phyloP scores from a whole-genome alignment of 169 alveolate species.

The Plasmodium malariae region DNA sequence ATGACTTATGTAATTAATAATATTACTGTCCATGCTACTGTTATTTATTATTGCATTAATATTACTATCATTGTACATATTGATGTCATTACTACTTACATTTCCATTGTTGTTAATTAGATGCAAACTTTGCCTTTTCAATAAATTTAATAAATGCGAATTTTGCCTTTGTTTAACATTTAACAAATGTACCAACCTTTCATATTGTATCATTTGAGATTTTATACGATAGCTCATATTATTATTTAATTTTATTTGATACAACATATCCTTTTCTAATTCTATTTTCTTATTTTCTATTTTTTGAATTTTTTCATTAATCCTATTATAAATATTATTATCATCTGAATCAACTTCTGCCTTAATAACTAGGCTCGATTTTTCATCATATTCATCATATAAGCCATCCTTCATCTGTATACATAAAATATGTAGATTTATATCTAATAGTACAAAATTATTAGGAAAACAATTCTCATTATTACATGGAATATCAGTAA shows the following conservation, averaged over 20 bases:
- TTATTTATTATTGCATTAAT: not conserved
- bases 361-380: conserved; percentile 26
- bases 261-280: conserved; percentile 55
- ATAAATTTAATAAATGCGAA: conserved; percentile 4
- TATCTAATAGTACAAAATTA: conserved; percentile 42
- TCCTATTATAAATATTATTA: conserved; percentile 31
- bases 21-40: not conserved
- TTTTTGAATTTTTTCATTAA: conserved; percentile 21
- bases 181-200: conserved; percentile 24
- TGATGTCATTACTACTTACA: not conserved
- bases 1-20: not conserved
- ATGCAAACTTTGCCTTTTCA: conserved; percentile 5
- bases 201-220: conserved; percentile 45
- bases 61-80: not conserved
- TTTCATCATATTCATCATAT: conserved; percentile 55
- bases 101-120: not conserved
- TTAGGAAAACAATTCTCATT: conserved; percentile 36
- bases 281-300: conserved; percentile 48
- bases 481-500: conserved; percentile 40
- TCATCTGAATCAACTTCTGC: conserved; percentile 36
- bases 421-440: conserved; percentile 31
- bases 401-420: conserved; percentile 51
- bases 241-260: conserved; percentile 54
- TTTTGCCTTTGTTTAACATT: conserved; percentile 57
- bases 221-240: conserved; percentile 41